Evolutionary conservation across 2,329 filamentous ascomycete species (phyloP).

Genomic region (Colletotrichum coccodes): DNA sequence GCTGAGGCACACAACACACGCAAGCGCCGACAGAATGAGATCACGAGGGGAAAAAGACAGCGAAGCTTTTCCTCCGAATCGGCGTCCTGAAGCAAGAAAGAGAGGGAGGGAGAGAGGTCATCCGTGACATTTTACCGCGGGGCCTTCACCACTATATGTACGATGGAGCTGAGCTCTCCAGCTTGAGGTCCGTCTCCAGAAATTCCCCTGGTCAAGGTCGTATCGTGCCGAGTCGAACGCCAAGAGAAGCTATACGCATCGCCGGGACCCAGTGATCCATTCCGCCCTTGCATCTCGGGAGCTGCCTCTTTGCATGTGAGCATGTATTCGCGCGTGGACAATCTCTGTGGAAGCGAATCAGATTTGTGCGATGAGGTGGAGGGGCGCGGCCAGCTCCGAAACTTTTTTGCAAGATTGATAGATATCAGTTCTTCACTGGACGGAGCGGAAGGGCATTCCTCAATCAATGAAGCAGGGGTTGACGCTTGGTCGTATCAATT

Average conservation of each 20-base stretch:
- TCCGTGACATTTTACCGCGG: neutral
- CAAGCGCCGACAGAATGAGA: neutral
- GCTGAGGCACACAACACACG: neutral
- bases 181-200: neutral
- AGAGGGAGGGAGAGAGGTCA: neutral
- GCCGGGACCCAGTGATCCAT: neutral
- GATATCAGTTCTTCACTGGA: slow-evolving; percentile 17
- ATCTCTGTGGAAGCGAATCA: neutral
- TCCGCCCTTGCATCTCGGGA: slow-evolving; percentile 30
- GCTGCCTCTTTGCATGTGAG: slow-evolving; percentile 20
- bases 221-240: neutral
- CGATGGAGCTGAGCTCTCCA: neutral
- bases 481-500: slow-evolving; percentile 30
- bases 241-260: neutral
- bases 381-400: slow-evolving; percentile 28
- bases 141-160: neutral
- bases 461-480: slow-evolving; percentile 17
- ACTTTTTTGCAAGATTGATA: neutral
- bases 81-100: slow-evolving; percentile 17
- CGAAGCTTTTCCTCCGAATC: slow-evolving; percentile 15
- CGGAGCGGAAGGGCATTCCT: neutral
- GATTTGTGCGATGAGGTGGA: neutral
- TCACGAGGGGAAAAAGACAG: neutral
- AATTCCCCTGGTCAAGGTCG: slow-evolving; percentile 2
- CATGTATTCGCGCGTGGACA: neutral